Percentiles rank a stretch among this genome's conserved stretches.
These are phyloP conservation scores for Lactarius psammicola DNA, from an alignment of 768 basidiomycete genomes.

Conservation along the genomic window DNA sequence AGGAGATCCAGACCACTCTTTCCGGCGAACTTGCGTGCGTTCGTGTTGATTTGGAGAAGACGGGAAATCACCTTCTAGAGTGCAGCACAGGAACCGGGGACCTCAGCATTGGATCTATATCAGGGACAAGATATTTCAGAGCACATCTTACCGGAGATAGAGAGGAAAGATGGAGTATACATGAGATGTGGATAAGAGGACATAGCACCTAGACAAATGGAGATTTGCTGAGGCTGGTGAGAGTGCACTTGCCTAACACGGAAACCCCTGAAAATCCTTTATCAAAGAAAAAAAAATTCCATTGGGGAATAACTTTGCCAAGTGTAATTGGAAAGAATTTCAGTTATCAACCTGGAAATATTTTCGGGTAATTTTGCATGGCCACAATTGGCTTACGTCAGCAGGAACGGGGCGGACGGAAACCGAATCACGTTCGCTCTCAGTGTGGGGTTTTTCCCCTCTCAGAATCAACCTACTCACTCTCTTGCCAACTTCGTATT, in stretches of 20 bases:
- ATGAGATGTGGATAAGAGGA: constrained; percentile 44
- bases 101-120: constrained; percentile 8
- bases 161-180: constrained; percentile 38
- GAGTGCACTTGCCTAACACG: no score
- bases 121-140: constrained; percentile 35
- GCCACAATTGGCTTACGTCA: constrained; percentile 9
- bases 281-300: neutral
- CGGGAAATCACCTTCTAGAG: constrained; percentile 10
- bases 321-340: no score
- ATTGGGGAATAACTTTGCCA: neutral
- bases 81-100: constrained; percentile 8
- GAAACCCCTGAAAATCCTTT: neutral
- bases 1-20: neutral
- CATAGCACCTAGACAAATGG: constrained; percentile 21
- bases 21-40: constrained; percentile 2
- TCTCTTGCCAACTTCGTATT: neutral
- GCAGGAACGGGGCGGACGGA: neutral
- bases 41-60: constrained; percentile 9
- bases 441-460: neutral
- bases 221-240: neutral
- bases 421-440: neutral
- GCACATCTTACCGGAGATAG: constrained; percentile 33
- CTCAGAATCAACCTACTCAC: neutral
- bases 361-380: neutral
- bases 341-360: neutral